Percentiles rank a stretch among this genome's conserved stretches.
phyloP scores from a whole-genome alignment of 2,329 filamentous ascomycete species.

The Penicillium sp. region DNA sequence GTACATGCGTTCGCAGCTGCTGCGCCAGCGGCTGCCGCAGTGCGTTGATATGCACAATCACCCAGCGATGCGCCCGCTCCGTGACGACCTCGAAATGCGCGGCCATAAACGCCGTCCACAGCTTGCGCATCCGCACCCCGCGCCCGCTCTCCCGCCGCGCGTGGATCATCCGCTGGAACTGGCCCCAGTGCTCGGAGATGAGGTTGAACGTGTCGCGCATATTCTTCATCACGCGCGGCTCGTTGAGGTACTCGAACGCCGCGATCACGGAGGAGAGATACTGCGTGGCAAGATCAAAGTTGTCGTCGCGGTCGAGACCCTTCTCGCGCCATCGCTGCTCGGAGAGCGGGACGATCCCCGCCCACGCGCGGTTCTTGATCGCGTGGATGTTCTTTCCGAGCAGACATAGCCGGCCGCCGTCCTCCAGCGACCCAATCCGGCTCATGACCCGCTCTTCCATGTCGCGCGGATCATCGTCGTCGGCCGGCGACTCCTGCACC shows the following conservation, averaged over 20 bases:
- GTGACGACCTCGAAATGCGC: conserved; percentile 30
- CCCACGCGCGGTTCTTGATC: conserved; percentile 32
- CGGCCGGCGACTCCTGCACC: neutral
- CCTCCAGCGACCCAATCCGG: neutral
- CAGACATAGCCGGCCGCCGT: conserved; percentile 21
- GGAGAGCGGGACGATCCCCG: conserved; percentile 31
- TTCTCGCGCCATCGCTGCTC: conserved; percentile 33
- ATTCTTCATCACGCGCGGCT: neutral
- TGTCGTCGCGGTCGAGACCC: conserved; percentile 19
- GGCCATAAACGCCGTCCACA: conserved; percentile 31
- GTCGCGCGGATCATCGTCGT: neutral
- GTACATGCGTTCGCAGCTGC: neutral
- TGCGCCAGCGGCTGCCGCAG: conserved; percentile 25
- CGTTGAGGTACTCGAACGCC: neutral
- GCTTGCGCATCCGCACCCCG: conserved; percentile 22
- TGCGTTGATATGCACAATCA: conserved; percentile 23
- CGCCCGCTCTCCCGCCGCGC: no score
- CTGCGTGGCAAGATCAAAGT: conserved; percentile 31
- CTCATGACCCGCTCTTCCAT: neutral
- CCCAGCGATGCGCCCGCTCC: conserved; percentile 33
- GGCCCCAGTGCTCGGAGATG: conserved; percentile 27
- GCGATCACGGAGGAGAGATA: conserved; percentile 29
- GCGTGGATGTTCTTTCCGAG: conserved; percentile 33
- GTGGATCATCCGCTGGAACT: conserved; percentile 28
- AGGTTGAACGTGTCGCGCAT: conserved; percentile 33